Percentiles rank a stretch among this genome's conserved stretches.
Conservation (phyloP, 139 green algal genomes). For the Closterium sp. region DNA sequence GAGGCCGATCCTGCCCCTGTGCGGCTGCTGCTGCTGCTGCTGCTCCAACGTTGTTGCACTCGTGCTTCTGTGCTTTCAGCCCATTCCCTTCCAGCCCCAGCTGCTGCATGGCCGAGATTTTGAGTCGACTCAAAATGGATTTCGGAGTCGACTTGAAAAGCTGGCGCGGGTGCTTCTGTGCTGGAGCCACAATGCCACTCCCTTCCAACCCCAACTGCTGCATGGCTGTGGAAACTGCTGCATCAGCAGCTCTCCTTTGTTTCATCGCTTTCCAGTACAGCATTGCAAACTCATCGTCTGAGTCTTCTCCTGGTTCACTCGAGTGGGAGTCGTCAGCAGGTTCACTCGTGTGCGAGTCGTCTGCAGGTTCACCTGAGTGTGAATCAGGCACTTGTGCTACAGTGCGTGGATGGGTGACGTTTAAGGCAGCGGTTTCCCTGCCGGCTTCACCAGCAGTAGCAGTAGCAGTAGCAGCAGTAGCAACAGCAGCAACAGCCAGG, state of each 20-base stretch:
- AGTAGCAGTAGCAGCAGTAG: background rate
- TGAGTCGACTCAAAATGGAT: no score
- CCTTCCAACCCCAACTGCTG: background rate
- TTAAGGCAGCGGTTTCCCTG: background rate
- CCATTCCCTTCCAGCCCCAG: no score
- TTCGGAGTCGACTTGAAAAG: no score
- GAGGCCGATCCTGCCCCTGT: background rate
- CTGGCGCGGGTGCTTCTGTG: background rate
- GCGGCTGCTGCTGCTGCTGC: no score
- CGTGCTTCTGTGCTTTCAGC: no score
- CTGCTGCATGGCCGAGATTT: no score
- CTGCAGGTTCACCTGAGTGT: background rate
- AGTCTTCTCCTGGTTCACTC: background rate
- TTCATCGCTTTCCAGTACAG: background rate
- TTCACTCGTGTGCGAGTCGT: no score
- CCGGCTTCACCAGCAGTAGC: background rate
- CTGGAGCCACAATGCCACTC: background rate
- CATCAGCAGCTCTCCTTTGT: background rate
- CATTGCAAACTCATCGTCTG: background rate
- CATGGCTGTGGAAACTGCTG: background rate
- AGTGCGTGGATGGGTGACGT: background rate
- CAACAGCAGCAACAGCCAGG: background rate
- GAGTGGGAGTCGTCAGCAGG: no score
- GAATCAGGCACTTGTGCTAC: background rate
- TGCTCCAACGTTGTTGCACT: no score